phyloP scores from a whole-genome alignment of 371 early-diverging fungal species.

The Lichtheimia hyalospora region DNA sequence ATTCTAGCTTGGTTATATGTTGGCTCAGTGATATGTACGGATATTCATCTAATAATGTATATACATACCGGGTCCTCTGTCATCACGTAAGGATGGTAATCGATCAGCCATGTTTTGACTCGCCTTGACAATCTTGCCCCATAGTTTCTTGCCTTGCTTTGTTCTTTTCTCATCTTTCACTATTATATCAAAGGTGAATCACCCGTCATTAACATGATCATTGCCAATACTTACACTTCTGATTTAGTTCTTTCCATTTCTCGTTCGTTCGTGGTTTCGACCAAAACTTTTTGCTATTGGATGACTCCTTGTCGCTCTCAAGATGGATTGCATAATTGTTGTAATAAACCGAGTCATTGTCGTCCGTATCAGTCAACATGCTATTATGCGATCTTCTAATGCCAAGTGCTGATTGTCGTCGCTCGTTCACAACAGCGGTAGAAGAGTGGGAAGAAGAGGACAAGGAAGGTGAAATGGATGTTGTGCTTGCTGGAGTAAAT shows the following conservation, averaged over 20 bases:
- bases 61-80: constrained; percentile 20
- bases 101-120: constrained; percentile 57
- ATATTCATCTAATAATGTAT: background rate
- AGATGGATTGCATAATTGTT: constrained; percentile 45
- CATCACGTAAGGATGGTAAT: constrained; percentile 33
- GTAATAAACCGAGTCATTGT: constrained; percentile 42
- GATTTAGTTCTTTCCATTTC: constrained; percentile 47
- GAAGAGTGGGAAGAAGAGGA: too few relatives aligned
- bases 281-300: constrained; percentile 40
- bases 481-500: too few relatives aligned
- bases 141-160: constrained; percentile 44
- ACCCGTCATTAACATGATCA: too few relatives aligned
- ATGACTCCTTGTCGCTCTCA: constrained; percentile 16
- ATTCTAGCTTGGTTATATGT: background rate
- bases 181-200: too few relatives aligned
- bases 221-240: constrained; percentile 24
- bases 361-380: constrained; percentile 6
- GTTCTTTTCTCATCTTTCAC: constrained; percentile 17
- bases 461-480: too few relatives aligned
- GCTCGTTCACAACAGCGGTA: too few relatives aligned
- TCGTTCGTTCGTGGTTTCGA: constrained; percentile 49
- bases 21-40: background rate
- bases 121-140: constrained; percentile 59
- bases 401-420: too few relatives aligned
- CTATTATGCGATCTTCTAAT: too few relatives aligned